These are phyloP conservation scores for Pulchroboletus neoregius DNA, from an alignment of 1,284 basidiomycete species.

Conservation along the genomic window DNA sequence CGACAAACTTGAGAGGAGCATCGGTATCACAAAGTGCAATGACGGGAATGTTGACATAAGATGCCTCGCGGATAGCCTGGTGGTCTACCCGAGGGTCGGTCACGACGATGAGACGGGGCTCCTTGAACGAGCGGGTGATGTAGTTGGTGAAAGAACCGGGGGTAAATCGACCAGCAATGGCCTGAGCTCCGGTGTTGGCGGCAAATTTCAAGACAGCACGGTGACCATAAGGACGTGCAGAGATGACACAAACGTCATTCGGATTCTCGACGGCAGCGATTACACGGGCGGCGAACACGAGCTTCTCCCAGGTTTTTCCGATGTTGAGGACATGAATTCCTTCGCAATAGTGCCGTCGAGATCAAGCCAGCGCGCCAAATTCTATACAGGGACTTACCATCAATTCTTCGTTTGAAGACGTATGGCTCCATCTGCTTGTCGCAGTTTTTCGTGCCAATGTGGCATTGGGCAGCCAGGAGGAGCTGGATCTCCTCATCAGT, in stretches of 20 bases:
- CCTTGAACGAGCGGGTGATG: conserved; percentile 99
- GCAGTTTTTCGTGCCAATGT: conserved; percentile 98
- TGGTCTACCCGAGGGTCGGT: conserved; percentile 99
- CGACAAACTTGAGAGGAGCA: conserved; percentile 94
- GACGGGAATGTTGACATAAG: conserved; percentile 99
- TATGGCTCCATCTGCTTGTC: conserved; percentile 99
- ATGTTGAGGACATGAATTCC: conserved; percentile 97
- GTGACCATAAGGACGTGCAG: conserved; percentile 97
- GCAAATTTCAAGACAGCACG: conserved; percentile 99
- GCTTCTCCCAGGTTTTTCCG: conserved; percentile 99
- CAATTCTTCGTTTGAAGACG: conserved; percentile 94
- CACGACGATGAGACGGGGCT: conserved; percentile 96
- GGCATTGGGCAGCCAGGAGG: conserved; percentile 92
- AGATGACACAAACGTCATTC: conserved; percentile 96
- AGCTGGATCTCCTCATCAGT: conserved; percentile 98
- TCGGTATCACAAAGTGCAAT: conserved; percentile 99
- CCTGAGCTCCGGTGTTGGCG: conserved; percentile 95
- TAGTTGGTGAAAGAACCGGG: conserved; percentile 99
- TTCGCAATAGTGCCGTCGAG: conserved; percentile 30
- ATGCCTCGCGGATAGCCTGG: conserved; percentile 99
- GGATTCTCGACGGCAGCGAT: conserved; percentile 97
- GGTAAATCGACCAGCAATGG: conserved; percentile 98
- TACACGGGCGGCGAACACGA: conserved; percentile 91
- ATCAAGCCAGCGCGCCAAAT: conserved; percentile 5
- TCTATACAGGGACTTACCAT: conserved; percentile 59